Conservation (phyloP, 768 basidiomycete genomes). For the Russula olivacea region DNA sequence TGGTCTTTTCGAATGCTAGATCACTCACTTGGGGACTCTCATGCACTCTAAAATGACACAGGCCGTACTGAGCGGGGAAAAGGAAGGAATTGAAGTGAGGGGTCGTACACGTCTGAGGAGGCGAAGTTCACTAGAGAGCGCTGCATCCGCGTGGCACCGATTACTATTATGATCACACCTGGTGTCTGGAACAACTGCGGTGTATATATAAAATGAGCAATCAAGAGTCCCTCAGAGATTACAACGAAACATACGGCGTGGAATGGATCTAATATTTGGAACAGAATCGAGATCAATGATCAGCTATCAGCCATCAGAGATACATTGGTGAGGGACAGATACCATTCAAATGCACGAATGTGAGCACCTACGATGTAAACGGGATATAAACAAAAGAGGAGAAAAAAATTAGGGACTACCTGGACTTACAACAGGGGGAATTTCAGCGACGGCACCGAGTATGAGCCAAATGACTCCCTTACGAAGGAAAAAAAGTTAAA, state of each 20-base stretch:
- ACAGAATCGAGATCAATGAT: not conserved
- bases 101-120: not conserved
- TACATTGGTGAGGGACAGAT: not conserved
- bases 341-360: not conserved
- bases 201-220: not conserved
- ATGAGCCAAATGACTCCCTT: not conserved
- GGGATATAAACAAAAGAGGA: not conserved
- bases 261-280: not conserved
- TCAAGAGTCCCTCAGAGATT: not conserved
- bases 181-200: not conserved
- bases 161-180: not conserved
- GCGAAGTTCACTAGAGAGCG: not conserved
- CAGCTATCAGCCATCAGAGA: not conserved
- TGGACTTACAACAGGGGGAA: not conserved
- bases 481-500: not conserved
- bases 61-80: not conserved
- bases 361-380: not conserved
- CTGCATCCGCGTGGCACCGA: not conserved
- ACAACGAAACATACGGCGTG: not conserved
- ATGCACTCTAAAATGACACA: not conserved
- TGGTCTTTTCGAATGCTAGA: not conserved
- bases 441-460: not conserved
- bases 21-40: not conserved
- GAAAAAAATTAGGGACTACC: not conserved
- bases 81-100: not conserved